A percentile compares a stretch with the other conserved stretches of the same genome.
Conservation (phyloP, 345 rosid genomes). For the Populus tremula region DNA sequence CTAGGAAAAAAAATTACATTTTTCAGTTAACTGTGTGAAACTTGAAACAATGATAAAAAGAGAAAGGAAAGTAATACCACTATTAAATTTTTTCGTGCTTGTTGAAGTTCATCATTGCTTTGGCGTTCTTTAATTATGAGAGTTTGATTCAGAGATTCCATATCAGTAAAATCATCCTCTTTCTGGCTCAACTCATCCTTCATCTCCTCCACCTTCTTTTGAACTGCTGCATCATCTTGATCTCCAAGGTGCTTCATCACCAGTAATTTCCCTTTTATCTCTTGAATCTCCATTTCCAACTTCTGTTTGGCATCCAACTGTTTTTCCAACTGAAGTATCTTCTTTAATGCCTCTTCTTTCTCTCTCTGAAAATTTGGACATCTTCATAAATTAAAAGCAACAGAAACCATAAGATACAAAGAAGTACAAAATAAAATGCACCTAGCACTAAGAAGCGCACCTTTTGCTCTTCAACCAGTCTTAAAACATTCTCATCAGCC, state of each 20-base stretch:
- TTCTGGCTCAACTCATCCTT: conserved; percentile 53
- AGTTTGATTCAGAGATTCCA: conserved; percentile 32
- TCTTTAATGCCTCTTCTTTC: conserved; percentile 59
- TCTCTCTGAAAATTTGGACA: conserved; percentile 55
- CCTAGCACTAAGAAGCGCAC: conserved; percentile 26
- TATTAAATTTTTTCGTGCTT: conserved; percentile 44
- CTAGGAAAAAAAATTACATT: neutral
- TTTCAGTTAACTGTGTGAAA: neutral
- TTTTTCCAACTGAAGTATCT: conserved; percentile 63
- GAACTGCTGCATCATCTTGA: conserved; percentile 62
- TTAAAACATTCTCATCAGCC: conserved; percentile 68
- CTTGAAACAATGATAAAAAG: neutral
- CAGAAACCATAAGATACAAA: neutral
- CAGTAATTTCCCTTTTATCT: conserved; percentile 69
- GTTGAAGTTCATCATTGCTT: conserved; percentile 57
- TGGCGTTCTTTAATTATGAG: conserved; percentile 49
- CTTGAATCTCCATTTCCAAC: conserved; percentile 83
- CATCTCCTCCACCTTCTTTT: conserved; percentile 69
- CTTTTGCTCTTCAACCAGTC: conserved; percentile 80
- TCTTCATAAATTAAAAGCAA: neutral
- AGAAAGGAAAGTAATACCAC: conserved; percentile 26
- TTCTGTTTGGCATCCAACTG: conserved; percentile 69
- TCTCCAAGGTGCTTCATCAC: conserved; percentile 81
- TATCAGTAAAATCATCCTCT: conserved; percentile 37
- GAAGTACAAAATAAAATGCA: neutral